phyloP scores from a whole-genome alignment of 768 basidiomycete genomes.

The Amanita inopinata region DNA sequence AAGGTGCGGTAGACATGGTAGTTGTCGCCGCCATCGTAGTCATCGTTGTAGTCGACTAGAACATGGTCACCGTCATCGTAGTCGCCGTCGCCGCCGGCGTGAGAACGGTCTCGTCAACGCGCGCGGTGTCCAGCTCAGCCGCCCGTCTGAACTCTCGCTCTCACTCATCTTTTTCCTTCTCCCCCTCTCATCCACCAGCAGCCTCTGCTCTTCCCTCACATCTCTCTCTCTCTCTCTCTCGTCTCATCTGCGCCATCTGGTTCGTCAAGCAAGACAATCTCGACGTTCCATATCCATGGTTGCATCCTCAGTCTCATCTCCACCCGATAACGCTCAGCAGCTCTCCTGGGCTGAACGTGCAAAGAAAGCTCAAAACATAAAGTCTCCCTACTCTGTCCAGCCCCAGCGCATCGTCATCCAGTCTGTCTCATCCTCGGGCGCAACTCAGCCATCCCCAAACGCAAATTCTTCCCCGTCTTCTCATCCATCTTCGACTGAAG shows the following conservation, averaged over 20 bases:
- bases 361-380: conserved; percentile 35
- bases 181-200: conserved; percentile 2
- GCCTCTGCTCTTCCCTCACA: background rate
- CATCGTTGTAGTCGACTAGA: too few species aligned
- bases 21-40: too few species aligned
- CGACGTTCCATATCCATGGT: conserved; percentile 14
- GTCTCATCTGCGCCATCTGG: background rate
- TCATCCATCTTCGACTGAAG: conserved; percentile 5
- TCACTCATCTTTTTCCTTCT: background rate
- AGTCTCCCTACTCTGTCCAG: conserved; percentile 17
- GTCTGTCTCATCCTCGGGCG: conserved; percentile 4
- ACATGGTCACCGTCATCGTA: too few species aligned
- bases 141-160: background rate
- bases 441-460: conserved; percentile 5
- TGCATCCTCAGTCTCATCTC: conserved; percentile 14
- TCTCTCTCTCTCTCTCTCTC: background rate
- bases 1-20: too few species aligned
- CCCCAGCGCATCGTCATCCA: conserved; percentile 8
- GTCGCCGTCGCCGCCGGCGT: too few species aligned
- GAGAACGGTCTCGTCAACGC: background rate
- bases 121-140: background rate
- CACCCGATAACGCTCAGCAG: conserved; percentile 20
- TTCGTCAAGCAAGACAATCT: background rate
- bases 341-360: conserved; percentile 53
- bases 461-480: conserved; percentile 6